Evolutionary conservation across 2,329 filamentous ascomycete genomes (phyloP).

Genomic region (Xylariaceae sp.): DNA sequence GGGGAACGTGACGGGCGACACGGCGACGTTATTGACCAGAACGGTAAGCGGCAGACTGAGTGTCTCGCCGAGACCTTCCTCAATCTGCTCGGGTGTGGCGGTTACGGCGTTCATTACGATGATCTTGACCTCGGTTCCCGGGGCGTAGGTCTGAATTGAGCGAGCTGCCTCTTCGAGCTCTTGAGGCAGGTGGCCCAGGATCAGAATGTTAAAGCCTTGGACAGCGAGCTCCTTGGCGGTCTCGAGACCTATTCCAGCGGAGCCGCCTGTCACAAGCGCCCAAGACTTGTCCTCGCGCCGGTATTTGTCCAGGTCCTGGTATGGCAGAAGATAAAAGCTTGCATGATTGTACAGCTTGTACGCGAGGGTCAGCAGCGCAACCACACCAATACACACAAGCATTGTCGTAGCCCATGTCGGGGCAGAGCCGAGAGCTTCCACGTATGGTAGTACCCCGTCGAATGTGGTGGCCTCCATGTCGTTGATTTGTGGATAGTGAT

Average conservation of each 20-base stretch:
- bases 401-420: constrained; percentile 15
- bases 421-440: constrained; percentile 19
- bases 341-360: constrained; percentile 14
- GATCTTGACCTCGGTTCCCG: constrained; percentile 26
- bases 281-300: constrained; percentile 12
- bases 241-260: constrained; percentile 36
- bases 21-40: constrained; percentile 33
- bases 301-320: constrained; percentile 19
- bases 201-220: constrained; percentile 35
- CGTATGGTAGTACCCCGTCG: constrained; percentile 20
- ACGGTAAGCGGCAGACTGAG: constrained; percentile 18
- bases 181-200: constrained; percentile 31
- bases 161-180: constrained; percentile 29
- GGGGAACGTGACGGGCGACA: constrained; percentile 25
- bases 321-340: constrained; percentile 20
- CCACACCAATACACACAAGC: constrained; percentile 10
- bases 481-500: constrained; percentile 10
- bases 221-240: constrained; percentile 31
- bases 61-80: constrained; percentile 22
- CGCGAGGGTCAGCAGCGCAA: constrained; percentile 14
- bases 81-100: constrained; percentile 28
- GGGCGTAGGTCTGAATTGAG: constrained; percentile 22
- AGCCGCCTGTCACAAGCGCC: constrained; percentile 35
- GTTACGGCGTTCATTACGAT: constrained; percentile 31
- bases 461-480: constrained; percentile 20